Base-by-base conservation (phyloP, 1,139 yeast species). In the Blastobotrys malaysiensis region DNA sequence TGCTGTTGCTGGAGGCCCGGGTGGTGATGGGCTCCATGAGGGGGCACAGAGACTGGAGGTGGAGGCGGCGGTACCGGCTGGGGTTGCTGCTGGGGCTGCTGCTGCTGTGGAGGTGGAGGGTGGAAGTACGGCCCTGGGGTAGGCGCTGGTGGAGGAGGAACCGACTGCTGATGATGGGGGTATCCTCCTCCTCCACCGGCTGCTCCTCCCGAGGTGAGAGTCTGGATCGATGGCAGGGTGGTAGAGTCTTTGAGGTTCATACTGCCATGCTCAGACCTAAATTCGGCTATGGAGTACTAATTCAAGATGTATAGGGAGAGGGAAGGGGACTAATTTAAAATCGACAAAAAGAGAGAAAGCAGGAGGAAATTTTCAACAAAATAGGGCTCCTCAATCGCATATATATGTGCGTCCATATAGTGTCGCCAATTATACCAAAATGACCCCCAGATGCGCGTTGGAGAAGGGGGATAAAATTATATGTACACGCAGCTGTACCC, bases 161-260 rank as follows among this genome's bases (percentile, higher is more conserved):
- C 7, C 14, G 16, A 14, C 16, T 3, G 39, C 7, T 13, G 16
- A 31, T 14, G 39, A 19, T 18, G 46, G 46, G 11, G 26, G 11
- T 20, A 20, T 20, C 46, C 46, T 5, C 46, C 24, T 24, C 20
- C 36, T 45, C n/a, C n/a, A n/a, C n/a, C n/a, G n/a, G n/a, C n/a
- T n/a, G n/a, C 46, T 5, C 46, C 24, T 24, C 20, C 36, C 24
- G 48, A 45, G 48, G 19, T 22, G n/a, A 53, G 43, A 7, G 52
- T 26, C 46, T 53, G 56, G 19, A 53, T 53, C 14, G 56, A 53
- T 43, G 56, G 56, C 49, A 53, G 49, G 11, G 56, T 26, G 1
- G 56, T 51, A 16, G 48, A 19, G 22, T 49, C 49, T 13, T 31
- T 31, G 39, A 31, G 16, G 39, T 31, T 31, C 39, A 31, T 31